Conservation (phyloP, 164 flowering plant genomes). For the Magnolia changhungtana region DNA sequence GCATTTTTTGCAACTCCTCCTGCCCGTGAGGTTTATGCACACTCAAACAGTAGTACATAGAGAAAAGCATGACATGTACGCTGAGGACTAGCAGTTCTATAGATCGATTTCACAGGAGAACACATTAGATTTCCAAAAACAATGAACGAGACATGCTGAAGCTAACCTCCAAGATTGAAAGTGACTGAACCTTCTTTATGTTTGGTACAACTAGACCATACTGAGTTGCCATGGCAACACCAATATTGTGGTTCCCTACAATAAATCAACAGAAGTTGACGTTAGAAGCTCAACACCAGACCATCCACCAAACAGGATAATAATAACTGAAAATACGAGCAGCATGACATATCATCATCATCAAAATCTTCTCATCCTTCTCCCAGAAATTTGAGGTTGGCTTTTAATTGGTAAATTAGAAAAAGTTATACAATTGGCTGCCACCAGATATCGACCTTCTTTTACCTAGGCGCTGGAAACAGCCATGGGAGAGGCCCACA, state of each 20-base stretch:
- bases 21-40: too few species aligned
- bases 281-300: neutral
- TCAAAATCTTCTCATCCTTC: too few species aligned
- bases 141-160: neutral
- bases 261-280: conserved; percentile 11
- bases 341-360: conserved; percentile 1
- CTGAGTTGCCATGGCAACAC: conserved; percentile 95
- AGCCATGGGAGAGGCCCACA: too few species aligned
- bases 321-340: neutral
- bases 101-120: neutral
- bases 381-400: too few species aligned
- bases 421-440: too few species aligned
- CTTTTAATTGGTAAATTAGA: too few species aligned
- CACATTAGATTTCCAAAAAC: neutral
- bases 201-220: conserved; percentile 91
- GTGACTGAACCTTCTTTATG: conserved; percentile 84
- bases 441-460: too few species aligned
- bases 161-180: conserved; percentile 82
- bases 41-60: too few species aligned
- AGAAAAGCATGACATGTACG: too few species aligned
- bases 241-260: conserved; percentile 85
- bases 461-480: too few species aligned
- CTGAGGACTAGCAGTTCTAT: too few species aligned
- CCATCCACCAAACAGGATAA: neutral
- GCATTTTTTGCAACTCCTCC: too few species aligned